Percentiles rank a stretch among this genome's conserved stretches.
Evolutionary conservation across 73 alveolate species (phyloP).

Genomic region (Tetrahymena borealis): DNA sequence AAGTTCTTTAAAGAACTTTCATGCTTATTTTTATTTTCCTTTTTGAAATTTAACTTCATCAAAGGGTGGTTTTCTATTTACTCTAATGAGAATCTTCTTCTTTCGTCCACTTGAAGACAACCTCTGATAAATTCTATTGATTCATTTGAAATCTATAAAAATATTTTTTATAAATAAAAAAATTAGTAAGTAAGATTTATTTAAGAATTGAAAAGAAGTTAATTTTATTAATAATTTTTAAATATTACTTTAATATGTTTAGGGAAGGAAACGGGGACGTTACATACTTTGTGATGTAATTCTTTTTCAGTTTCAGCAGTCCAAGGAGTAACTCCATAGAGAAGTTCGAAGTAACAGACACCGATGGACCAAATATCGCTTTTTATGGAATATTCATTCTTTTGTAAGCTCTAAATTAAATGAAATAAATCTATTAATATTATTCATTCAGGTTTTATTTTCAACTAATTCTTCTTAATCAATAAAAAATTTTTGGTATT

Average conservation of each 20-base stretch:
- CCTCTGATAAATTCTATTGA: slow-evolving; percentile 28
- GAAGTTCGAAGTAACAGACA: slow-evolving; percentile 20
- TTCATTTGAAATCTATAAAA: slow-evolving; percentile 24
- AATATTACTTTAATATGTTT: background rate
- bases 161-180: too few species aligned
- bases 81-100: slow-evolving; percentile 19
- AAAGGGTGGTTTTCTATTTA: slow-evolving; percentile 27
- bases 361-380: slow-evolving; percentile 48
- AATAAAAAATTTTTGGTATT: too few species aligned
- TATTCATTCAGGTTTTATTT: too few species aligned
- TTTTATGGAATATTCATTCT: slow-evolving; percentile 29
- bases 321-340: slow-evolving; percentile 42
- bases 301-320: slow-evolving; percentile 38
- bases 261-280: slow-evolving; percentile 34
- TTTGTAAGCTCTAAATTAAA: background rate
- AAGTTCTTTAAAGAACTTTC: slow-evolving; percentile 4
- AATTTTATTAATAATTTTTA: too few species aligned
- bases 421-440: too few species aligned
- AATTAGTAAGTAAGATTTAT: too few species aligned
- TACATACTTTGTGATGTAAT: slow-evolving; percentile 29
- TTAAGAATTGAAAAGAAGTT: too few species aligned
- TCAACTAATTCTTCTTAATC: too few species aligned
- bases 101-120: slow-evolving; percentile 31
- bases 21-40: slow-evolving; percentile 2
- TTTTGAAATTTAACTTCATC: slow-evolving; percentile 6